Evolutionary conservation across 768 basidiomycete species (phyloP), one percentile per base, ranked within the genome.

Genomic region (Terana coerulea): DNA sequence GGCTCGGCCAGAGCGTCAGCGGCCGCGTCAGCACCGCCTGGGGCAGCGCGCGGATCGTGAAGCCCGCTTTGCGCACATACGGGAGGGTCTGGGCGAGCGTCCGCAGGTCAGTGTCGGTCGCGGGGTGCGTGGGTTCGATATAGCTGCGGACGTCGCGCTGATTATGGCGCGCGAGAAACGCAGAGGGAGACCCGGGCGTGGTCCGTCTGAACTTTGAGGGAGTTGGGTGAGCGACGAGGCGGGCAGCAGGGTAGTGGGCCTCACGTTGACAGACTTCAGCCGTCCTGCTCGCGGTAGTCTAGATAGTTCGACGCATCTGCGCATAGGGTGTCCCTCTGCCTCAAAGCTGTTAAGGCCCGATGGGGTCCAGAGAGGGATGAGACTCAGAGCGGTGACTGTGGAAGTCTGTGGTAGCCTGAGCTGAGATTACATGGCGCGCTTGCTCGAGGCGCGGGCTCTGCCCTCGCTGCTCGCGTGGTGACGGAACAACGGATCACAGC

Each of bases 141-240:
- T 31, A 34, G 15, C 48, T 1, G 31, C 24, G 15, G 30, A 21
- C 5, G 53, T 49, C 5, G 55, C 39, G 14, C 26, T 46, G 17
- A 15, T 14, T 4, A 8, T n/a, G 10, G 49, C 49, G 39, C n/a
- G 24, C 6, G 35, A 26, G 7, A 30, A 28, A 39, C 37, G 22
- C 12, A 49, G 8, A 8, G 50, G 10, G 39, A 22, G 49, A 9
- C 1, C 76, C 77, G 0, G 74, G 75, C 3, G 68, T 73, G 48
- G 74, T 74, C 34, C 67, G 60, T 22, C 67, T 69, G 58, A 72
- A 75, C 76, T 78, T 42, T 5, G n/a, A 33, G 26, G 14, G 17
- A 7, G 28, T 30, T 42, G 40, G 33, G n/a, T n/a, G 35, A 19
- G 14, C 25, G 49, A 37, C 37, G 8, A 46, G 15, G 3, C 9